These are phyloP conservation scores for Neotropicomus parvogracilis DNA, from an alignment of 1,284 basidiomycete genomes.

Conservation along the genomic window DNA sequence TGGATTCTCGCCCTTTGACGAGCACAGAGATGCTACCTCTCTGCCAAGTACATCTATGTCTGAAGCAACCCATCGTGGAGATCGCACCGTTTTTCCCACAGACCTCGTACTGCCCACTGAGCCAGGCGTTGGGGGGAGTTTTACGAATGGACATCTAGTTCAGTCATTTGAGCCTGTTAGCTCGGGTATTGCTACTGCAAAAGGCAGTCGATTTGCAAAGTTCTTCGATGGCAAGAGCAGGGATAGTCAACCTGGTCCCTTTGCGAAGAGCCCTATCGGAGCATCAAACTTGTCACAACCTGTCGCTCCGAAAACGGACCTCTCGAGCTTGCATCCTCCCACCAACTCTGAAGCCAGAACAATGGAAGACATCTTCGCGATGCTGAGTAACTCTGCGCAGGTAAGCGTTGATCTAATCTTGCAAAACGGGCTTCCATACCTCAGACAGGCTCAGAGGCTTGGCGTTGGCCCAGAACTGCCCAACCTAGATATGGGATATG, in stretches of 20 bases:
- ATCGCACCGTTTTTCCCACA: conserved; percentile 24
- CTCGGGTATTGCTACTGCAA: conserved; percentile 47
- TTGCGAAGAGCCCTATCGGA: conserved; percentile 40
- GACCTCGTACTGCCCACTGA: conserved; percentile 26
- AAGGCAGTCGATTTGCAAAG: conserved; percentile 78
- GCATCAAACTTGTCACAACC: conserved; percentile 44
- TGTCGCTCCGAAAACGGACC: conserved; percentile 47
- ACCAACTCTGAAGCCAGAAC: conserved; percentile 49
- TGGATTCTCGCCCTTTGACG: conserved; percentile 60
- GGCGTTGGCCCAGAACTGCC: conserved; percentile 23
- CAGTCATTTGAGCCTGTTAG: conserved; percentile 32
- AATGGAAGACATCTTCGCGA: conserved; percentile 71
- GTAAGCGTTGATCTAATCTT: conserved; percentile 15
- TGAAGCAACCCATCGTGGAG: conserved; percentile 38
- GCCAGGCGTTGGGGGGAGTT: conserved; percentile 14
- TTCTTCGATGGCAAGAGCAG: conserved; percentile 73
- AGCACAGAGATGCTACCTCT: conserved; percentile 35
- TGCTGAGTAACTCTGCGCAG: conserved; percentile 35
- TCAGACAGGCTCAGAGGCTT: conserved; percentile 29
- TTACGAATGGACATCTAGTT: conserved; percentile 22
- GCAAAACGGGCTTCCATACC: conserved; percentile 2
- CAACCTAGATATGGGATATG: conserved; percentile 26
- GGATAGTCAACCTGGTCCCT: conserved; percentile 37
- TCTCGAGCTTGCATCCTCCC: conserved; percentile 33
- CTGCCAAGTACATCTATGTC: conserved; percentile 23